Evolutionary conservation across 2,329 filamentous ascomycete genomes (phyloP).

Genomic region (Fusarium proliferatum): DNA sequence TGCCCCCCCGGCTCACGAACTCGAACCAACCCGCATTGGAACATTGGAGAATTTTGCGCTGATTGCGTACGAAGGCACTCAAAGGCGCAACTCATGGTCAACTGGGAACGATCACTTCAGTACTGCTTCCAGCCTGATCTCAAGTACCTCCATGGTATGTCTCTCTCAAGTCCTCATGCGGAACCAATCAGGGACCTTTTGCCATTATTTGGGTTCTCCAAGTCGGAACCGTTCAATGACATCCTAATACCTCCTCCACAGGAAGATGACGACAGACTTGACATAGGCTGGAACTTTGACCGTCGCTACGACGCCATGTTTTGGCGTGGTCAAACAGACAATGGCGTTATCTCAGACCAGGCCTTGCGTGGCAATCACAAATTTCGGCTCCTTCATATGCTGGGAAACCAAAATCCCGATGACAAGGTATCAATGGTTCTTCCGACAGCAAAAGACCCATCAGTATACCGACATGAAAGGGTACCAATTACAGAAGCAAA

Average conservation of each 20-base stretch:
- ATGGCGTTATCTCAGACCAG: conserved; percentile 62
- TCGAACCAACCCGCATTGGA: conserved; percentile 70
- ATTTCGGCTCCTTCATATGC: conserved; percentile 77
- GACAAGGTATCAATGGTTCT: conserved; percentile 68
- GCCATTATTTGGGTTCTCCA: conserved; percentile 81
- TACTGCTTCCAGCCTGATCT: conserved; percentile 84
- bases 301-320: conserved; percentile 74
- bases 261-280: conserved; percentile 57
- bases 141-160: conserved; percentile 77
- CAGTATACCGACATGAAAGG: conserved; percentile 65
- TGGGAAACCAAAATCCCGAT: conserved; percentile 65
- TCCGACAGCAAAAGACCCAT: conserved; percentile 51
- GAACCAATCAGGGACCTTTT: conserved; percentile 72
- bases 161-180: conserved; percentile 71
- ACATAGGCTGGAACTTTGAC: conserved; percentile 60
- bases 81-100: conserved; percentile 71
- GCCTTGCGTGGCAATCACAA: conserved; percentile 74
- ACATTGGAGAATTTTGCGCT: conserved; percentile 72
- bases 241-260: conserved; percentile 75
- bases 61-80: conserved; percentile 73
- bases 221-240: conserved; percentile 78
- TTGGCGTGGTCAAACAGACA: conserved; percentile 78
- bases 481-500: conserved; percentile 66
- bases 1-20: conserved; percentile 73
- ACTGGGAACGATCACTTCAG: conserved; percentile 74